Percentiles rank a stretch among this genome's conserved stretches.
phyloP scores from a whole-genome alignment of 169 alveolate genomes.

The Plasmodium knowlesi region DNA sequence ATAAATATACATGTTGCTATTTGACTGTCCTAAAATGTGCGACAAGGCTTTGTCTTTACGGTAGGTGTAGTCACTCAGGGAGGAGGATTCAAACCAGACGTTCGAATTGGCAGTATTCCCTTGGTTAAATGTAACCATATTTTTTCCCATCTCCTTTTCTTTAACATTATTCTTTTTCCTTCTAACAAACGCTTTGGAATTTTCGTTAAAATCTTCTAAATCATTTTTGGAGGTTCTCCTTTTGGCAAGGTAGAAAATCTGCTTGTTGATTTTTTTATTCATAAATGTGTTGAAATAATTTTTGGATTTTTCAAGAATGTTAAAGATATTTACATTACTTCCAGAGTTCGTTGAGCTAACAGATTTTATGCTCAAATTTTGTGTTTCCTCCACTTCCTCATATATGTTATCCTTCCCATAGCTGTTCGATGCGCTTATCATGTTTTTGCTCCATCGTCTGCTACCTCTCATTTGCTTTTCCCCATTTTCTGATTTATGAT shows the following conservation, averaged over 20 bases:
- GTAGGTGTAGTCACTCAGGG: neutral
- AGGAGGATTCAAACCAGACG: neutral
- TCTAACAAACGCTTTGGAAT: neutral
- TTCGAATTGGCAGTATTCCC: neutral
- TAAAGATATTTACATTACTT: slow-evolving; percentile 29
- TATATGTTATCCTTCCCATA: neutral
- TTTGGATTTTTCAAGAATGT: slow-evolving; percentile 13
- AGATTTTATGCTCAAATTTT: slow-evolving; percentile 25
- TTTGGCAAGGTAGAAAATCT: slow-evolving; percentile 40
- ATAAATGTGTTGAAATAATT: slow-evolving; percentile 47
- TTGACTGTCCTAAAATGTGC: neutral
- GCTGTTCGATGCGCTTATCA: neutral
- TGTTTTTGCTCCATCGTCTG: neutral
- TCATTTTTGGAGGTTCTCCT: neutral
- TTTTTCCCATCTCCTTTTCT: neutral
- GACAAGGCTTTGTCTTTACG: neutral
- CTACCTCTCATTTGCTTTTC: neutral
- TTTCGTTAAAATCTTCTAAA: slow-evolving; percentile 29
- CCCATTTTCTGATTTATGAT: neutral
- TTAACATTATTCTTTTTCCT: neutral
- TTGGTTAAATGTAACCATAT: neutral
- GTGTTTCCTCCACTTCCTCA: neutral
- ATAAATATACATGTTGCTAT: neutral
- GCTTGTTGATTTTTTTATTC: slow-evolving; percentile 46
- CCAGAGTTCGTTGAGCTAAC: slow-evolving; percentile 45